Base-by-base conservation (phyloP, 805 yeast genomes). In the Hanseniaspora occidentalis region DNA sequence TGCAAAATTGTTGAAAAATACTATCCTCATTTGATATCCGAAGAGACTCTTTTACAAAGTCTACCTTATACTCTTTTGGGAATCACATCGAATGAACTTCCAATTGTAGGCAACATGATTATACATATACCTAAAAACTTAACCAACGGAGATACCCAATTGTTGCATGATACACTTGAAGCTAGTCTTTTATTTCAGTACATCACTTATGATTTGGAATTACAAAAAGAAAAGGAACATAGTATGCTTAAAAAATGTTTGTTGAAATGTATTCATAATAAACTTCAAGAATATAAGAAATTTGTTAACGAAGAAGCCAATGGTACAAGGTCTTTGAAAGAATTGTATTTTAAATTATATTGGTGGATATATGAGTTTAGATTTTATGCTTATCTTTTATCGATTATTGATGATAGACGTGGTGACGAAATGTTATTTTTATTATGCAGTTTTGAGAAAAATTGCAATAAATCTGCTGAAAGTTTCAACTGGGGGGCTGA, bases 161-260 rank as follows among this genome's bases (percentile, higher is more conserved):
- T 76, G 21, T 55, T 84, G 24, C 73, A 69, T 42, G 56, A 66
- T 21, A 59, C 82, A 1, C 61, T 79, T 31, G 96, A 86, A 55
- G 80, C 85, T 1, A 89, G 84, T 0, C 58, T 86, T 25, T 59
- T 85, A 2, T 84, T 72, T 57, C 67, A 69, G 39, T 56, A 63
- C 34, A 57, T 84, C 26, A 57, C 54, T 4, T 42, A 39, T 13
- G 49, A 52, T 17, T 46, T 69, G 10, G 62, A 59, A 29, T 37
- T 49, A 18, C 33, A 29, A 16, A 29, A 29, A n/a, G 4, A 8
- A 9, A 14, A n/a, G 8, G 8, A 29, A 4, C 33, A 29, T 14
- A n/a, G 18, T 6, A n/a, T 5, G 10, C 66, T 80, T 13, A 73
- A 73, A 44, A 75, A 74, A 29, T 81, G 94, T 1, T 72, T 79